A percentile compares a stretch with the other conserved stretches of the same genome.
These are phyloP conservation scores for Rutstroemia sp. DNA, from an alignment of 2,329 filamentous ascomycete genomes.

Conservation along the genomic window DNA sequence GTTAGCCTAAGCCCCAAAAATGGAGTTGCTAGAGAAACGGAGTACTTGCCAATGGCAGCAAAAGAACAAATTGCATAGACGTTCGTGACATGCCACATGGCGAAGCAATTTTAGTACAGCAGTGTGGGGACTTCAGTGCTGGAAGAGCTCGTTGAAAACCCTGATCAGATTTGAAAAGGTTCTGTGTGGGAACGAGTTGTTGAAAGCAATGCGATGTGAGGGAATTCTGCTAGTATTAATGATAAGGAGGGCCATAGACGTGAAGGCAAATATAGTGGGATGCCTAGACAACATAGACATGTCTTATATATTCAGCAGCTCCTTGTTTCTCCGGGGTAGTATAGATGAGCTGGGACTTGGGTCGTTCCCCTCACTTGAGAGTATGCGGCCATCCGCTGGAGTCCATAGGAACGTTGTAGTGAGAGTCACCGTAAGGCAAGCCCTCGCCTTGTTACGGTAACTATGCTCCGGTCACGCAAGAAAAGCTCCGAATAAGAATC, in stretches of 20 bases:
- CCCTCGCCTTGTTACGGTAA: too few relatives aligned
- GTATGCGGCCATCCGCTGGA: too few relatives aligned
- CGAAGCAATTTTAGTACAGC: not conserved
- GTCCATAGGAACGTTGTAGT: too few relatives aligned
- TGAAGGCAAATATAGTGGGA: not conserved
- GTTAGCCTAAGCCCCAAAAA: not conserved
- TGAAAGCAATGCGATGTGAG: not conserved
- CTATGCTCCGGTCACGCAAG: too few relatives aligned
- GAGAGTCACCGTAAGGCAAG: too few relatives aligned
- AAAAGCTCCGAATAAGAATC: too few relatives aligned
- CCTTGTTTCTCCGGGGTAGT: too few relatives aligned
- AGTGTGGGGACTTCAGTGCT: not conserved
- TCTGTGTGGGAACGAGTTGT: not conserved
- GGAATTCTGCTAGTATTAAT: not conserved
- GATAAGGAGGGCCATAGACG: not conserved
- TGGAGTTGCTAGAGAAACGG: not conserved
- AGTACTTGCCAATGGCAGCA: slow-evolving; percentile 48
- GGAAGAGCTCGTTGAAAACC: not conserved
- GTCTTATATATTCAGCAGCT: too few relatives aligned
- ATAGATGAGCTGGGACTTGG: too few relatives aligned
- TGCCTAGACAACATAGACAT: not conserved
- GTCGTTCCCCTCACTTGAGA: too few relatives aligned
- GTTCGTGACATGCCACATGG: slow-evolving; percentile 35
- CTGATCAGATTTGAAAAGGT: too few relatives aligned
- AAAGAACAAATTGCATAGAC: slow-evolving; percentile 55